Conservation (phyloP, 352 stramenopile genomes). For the Pythium oligandrum region DNA sequence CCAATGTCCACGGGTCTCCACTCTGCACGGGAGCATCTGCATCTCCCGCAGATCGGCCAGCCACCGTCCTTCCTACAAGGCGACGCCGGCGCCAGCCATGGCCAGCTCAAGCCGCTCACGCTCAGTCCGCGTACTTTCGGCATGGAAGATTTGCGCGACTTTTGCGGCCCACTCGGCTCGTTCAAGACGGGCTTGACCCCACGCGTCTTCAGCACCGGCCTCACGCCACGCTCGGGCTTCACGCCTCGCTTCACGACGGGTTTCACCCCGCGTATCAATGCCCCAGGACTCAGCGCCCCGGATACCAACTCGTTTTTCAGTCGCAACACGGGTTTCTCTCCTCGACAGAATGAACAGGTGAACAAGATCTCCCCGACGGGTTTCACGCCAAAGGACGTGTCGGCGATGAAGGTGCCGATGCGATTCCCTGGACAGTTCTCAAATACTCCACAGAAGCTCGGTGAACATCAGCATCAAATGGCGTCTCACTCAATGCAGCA, state of each 20-base stretch:
- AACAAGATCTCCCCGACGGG: constrained; percentile 78
- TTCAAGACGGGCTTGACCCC: constrained; percentile 84
- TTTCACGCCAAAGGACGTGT: constrained; percentile 76
- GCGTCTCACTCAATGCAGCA: constrained; percentile 20
- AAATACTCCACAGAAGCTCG: constrained; percentile 54
- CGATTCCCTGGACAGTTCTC: constrained; percentile 59
- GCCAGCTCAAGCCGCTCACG: constrained; percentile 59
- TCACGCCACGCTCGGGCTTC: constrained; percentile 78
- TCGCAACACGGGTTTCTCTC: constrained; percentile 48
- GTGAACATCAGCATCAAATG: constrained; percentile 37
- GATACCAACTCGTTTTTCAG: constrained; percentile 44
- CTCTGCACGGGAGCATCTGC: constrained; percentile 65
- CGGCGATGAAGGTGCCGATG: constrained; percentile 68
- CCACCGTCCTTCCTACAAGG: constrained; percentile 29
- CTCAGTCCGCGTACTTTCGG: constrained; percentile 76
- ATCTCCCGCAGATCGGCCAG: constrained; percentile 37
- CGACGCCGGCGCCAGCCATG: constrained; percentile 21
- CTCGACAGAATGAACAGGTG: constrained; percentile 29
- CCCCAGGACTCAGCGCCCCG: constrained; percentile 25
- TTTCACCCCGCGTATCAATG: constrained; percentile 69
- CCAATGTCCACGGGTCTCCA: constrained; percentile 69
- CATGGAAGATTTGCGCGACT: constrained; percentile 83
- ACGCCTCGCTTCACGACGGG: constrained; percentile 76
- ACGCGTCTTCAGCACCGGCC: constrained; percentile 72
- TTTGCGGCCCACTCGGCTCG: constrained; percentile 66